These are phyloP conservation scores for Fusarium abutilonis DNA, from an alignment of 2,329 filamentous ascomycete species.

Conservation along the genomic window DNA sequence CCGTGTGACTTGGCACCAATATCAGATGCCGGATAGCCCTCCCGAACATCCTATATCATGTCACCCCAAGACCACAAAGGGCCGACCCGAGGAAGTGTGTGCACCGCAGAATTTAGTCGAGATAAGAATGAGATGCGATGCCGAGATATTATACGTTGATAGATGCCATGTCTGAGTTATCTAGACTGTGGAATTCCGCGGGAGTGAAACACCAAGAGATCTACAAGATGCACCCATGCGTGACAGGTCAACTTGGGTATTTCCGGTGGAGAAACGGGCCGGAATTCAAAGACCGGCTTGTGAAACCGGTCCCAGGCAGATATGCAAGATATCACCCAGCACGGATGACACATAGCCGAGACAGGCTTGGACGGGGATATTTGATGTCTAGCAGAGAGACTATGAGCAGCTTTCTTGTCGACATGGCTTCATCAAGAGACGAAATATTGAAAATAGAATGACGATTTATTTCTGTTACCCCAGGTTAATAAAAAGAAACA, in stretches of 20 bases:
- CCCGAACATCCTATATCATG: constrained; percentile 9
- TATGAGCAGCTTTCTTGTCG: neutral
- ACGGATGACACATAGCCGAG: constrained; percentile 10
- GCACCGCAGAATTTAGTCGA: neutral
- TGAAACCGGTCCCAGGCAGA: constrained; percentile 23
- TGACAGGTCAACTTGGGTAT: neutral
- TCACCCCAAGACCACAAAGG: constrained; percentile 11
- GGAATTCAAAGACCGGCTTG: constrained; percentile 31
- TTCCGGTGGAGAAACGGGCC: constrained; percentile 15
- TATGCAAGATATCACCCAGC: constrained; percentile 31
- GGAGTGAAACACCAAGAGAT: constrained; percentile 7
- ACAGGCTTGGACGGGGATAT: constrained; percentile 3
- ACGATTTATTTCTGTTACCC: neutral
- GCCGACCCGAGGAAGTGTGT: constrained; percentile 25
- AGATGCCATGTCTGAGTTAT: neutral
- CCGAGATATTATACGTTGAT: neutral
- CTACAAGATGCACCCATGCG: constrained; percentile 6
- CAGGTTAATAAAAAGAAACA: neutral
- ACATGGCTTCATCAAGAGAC: neutral
- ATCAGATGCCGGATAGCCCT: constrained; percentile 9
- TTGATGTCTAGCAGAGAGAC: neutral
- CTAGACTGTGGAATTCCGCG: constrained; percentile 6
- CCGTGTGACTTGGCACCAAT: neutral
- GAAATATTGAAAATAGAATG: neutral
- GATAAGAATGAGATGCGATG: neutral